Evolutionary conservation across 2,329 filamentous ascomycete species (phyloP), one percentile per base, ranked within the genome.

Genomic region (Aureobasidium sp.): DNA sequence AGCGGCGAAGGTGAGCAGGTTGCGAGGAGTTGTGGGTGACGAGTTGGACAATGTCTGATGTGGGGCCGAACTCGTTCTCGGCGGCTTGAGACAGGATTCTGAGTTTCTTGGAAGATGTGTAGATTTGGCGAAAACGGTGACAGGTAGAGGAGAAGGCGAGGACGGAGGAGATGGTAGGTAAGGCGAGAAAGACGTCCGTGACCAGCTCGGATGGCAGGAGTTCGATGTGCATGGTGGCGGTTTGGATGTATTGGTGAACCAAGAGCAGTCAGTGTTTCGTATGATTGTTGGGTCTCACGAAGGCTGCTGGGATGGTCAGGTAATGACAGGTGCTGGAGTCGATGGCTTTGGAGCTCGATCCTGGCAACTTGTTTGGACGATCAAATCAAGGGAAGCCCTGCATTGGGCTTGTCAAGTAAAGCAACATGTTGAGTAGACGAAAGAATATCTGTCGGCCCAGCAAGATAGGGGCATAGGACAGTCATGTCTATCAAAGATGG

Each of bases 11-110:
- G 67, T 86, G 83, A 3, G 81, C 81, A 4, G 81, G 78, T 67
- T 86, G 83, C 63, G 79, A 83, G 44, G 78, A 73, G 65, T 86
- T 86, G 68, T 85, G 80, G 21, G 83, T 86, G 41, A 85, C 73
- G 21, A 86, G 73, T 67, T 85, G 83, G 61, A 82, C 76, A 63
- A 83, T 79, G 69, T 86, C 83, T 62, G 81, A 67, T 15, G 86
- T 70, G 2, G 84, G 84, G 0, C 84, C 83, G 65, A 80, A 83
- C 68, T 86, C 80, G 36, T 73, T 69, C 67, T 85, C 81, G 30
- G 80, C 80, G 30, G 78, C 81, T 55, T 74, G 68, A 63, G 78
- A 76, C 59, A 86, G 77, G 59, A 85, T 82, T 57, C 76, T 67
- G 21, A 85, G 74, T 65, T 81, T 81, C 67, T 81, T 81, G 50